Evolutionary conservation across 345 rosid species (phyloP), one percentile per base, ranked within the genome.

Genomic region (Citrus medica): DNA sequence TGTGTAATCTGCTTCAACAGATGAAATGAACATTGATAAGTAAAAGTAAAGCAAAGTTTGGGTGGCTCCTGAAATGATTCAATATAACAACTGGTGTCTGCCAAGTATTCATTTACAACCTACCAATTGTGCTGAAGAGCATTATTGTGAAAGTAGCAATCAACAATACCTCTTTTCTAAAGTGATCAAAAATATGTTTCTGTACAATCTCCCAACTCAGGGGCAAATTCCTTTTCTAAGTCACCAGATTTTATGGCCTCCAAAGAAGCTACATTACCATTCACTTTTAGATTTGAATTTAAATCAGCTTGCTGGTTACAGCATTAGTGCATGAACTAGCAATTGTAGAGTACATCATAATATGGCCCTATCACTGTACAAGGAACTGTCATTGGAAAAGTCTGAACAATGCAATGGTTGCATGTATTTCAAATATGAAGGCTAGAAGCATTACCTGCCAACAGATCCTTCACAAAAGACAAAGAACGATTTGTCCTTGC

Each of bases 401-500:
- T 42, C 53, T 21, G 5, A 78, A 71, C 22, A 40, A 42, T 60
- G 38, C 61, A 35, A 42, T 53, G 19, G 28, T 60, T 46, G 38
- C 22, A 28, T 22, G 55, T 12, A 35, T n/a, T 69, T 25, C 27
- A 58, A 67, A 53, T 35, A 21, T 27, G 38, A 71, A 21, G 4
- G 48, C 74, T 71, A 75, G 56, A 48, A 56, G 69, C 64, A 83
- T 81, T 70, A 92, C 98, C 90, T 90, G 87, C 96, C 98, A 42
- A 80, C 12, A 73, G 84, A 67, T 69, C 89, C 92, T 81, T 94
- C 97, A 69, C 92, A 88, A 77, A 90, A 90, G 10, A 94, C 81
- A 67, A 95, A 87, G 87, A 88, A 95, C 60, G 93, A 87, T 68
- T 91, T 90, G 69, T 96, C 99, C 85, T 92, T 96, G 90, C 97